Evolutionary conservation across 2,329 filamentous ascomycete species (phyloP), one percentile per base, ranked within the genome.

Genomic region (Neonectria neomacrospora): DNA sequence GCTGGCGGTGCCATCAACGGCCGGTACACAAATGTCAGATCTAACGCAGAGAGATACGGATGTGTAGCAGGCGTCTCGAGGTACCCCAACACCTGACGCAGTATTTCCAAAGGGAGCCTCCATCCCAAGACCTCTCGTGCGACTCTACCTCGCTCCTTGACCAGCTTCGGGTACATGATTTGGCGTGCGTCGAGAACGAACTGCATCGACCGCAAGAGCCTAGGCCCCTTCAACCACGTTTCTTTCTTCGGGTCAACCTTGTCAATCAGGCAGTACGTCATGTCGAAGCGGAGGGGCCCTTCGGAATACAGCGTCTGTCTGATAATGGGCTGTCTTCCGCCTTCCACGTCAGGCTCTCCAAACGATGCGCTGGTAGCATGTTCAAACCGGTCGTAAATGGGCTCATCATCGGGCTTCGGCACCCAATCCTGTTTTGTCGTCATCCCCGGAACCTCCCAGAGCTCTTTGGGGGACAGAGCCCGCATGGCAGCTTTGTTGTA

Each of bases 121-220:
- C n/a, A 26, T 2, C 11, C 45, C n/a, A 48, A 11, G 9, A 18
- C 45, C 26, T 30, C n/a, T 12, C 10, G 26, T 32, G 45, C 45
- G 9, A 20, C 16, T 18, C 16, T 26, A 10, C 16, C 16, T 20
- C 45, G 18, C n/a, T 48, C 45, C 4, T 14, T 18, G 16, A 48
- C 45, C 10, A 32, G 7, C 45, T 26, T n/a, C 9, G 45, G 45
- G n/a, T 48, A 32, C 4, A 48, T 10, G 22, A 32, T 48, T 14
- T 48, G 45, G 45, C 45, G 45, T 7, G 45, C 45, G n/a, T 48
- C 45, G 26, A 48, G 45, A 26, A 48, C n/a, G 16, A 48, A 48
- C 11, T 30, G 45, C 26, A 48, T 11, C 16, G 45, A 30, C 9
- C 45, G 45, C 26, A n/a, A 32, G 16, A 11, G 8, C 16, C 26